phyloP scores from a whole-genome alignment of 2,329 filamentous ascomycete genomes.

The Fusarium sp. region DNA sequence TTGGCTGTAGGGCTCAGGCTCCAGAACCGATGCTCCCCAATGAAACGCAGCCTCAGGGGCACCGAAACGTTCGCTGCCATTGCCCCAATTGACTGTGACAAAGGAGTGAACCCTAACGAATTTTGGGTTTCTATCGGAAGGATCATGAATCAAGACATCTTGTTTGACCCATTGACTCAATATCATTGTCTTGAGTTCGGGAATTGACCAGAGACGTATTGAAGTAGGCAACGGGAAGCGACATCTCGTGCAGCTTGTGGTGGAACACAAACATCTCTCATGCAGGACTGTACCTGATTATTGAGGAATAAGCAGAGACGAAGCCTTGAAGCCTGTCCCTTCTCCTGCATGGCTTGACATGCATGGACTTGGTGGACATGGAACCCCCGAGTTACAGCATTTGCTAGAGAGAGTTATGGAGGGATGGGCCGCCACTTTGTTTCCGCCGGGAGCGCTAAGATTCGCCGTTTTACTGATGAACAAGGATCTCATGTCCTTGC shows the following conservation, averaged over 20 bases:
- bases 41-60: conserved; percentile 42
- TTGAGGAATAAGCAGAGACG: not conserved
- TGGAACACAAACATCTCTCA: conserved; percentile 32
- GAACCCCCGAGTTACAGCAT: conserved; percentile 24
- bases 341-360: conserved; percentile 41
- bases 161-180: not conserved
- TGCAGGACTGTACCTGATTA: conserved; percentile 11
- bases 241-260: conserved; percentile 21
- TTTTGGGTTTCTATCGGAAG: conserved; percentile 5
- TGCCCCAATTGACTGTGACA: conserved; percentile 20
- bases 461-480: conserved; percentile 28
- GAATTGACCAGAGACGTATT: conserved; percentile 24
- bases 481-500: conserved; percentile 27
- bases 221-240: conserved; percentile 33
- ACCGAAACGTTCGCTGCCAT: conserved; percentile 27
- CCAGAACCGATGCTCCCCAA: conserved; percentile 36
- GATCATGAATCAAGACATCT: not conserved
- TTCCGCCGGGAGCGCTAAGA: conserved; percentile 35
- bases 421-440: conserved; percentile 31
- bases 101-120: conserved; percentile 27
- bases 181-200: conserved; percentile 23
- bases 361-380: conserved; percentile 36
- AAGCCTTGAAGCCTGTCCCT: conserved; percentile 14
- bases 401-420: conserved; percentile 16
- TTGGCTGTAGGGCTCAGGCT: conserved; percentile 33